phyloP scores from a whole-genome alignment of 129 eudicot species.

The Rutidosis leptorrhynchoides region DNA sequence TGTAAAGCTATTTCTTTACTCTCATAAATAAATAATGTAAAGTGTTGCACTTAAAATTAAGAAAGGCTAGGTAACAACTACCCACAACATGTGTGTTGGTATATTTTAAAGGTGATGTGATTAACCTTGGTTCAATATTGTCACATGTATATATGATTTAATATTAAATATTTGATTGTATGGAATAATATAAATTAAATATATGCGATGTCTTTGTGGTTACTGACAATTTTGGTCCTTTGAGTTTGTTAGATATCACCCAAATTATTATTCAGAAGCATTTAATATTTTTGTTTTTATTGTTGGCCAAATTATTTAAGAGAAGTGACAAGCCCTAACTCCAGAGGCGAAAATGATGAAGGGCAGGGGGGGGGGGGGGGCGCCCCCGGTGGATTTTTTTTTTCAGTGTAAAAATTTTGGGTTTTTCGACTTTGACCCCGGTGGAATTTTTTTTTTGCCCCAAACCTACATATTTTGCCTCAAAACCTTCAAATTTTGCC shows the following conservation, averaged over 20 bases:
- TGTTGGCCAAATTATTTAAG: constrained; percentile 23
- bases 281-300: neutral
- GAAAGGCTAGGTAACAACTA: constrained; percentile 31
- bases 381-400: too few relatives aligned
- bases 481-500: too few relatives aligned
- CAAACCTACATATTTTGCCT: too few relatives aligned
- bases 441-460: too few relatives aligned
- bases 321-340: constrained; percentile 5
- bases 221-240: constrained; percentile 27
- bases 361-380: too few relatives aligned
- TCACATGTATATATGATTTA: constrained; percentile 32
- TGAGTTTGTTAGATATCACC: constrained; percentile 31
- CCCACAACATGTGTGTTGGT: constrained; percentile 34
- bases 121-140: constrained; percentile 25
- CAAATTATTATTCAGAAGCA: constrained; percentile 23
- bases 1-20: constrained; percentile 32
- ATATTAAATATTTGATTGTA: constrained; percentile 5
- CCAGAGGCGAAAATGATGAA: too few relatives aligned
- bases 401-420: too few relatives aligned
- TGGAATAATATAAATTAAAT: neutral
- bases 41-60: constrained; percentile 17
- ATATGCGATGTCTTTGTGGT: neutral
- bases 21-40: constrained; percentile 23
- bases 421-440: too few relatives aligned
- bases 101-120: constrained; percentile 33